Base-by-base conservation (phyloP, 1,139 yeast species). In the Hemisphaericaspora xylanilytica region DNA sequence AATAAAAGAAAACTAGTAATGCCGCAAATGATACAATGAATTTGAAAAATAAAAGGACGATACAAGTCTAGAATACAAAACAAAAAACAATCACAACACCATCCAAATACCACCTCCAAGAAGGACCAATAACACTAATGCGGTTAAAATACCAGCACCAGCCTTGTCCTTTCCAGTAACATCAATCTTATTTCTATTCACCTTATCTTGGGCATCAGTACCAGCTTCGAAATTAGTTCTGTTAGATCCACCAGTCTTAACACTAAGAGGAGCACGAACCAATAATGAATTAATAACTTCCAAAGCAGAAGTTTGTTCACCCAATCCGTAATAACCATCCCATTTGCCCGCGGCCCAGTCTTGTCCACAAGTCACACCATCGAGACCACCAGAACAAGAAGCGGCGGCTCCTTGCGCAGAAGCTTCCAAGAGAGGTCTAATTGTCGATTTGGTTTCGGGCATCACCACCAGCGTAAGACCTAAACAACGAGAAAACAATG, bases 271-370 rank as follows among this genome's bases (percentile, higher is more conserved):
- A 8, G 61, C 53, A 14, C 58, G 55, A 25, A 55, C 50, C 20
- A 61, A 49, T 42, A 69, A 57, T 25, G 70, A 58, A 38, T 61
- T 51, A 37, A 86, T 73, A n/a, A 77, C 75, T 52, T 85, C 95
- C 43, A 86, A 65, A 0, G 95, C 90, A 39, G 75, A 67, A 73
- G 83, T 78, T 56, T 86, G 90, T 58, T 86, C 92, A 28, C 95
- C 95, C 16, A 86, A 65, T 5, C 95, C 94, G 54, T 73, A 84
- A 31, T 56, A 52, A 3, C 78, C 81, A 61, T 85, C 94, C 79
- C 85, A 81, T 8, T 70, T 63, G 26, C 60, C 63, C 28, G 56
- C 53, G 11, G 67, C 52, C 94, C 94, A 85, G 52, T 75, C 67
- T 47, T 76, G 65, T 18, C 92, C 92, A 62, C 94, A 85, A 0